phyloP scores from a whole-genome alignment of 2,329 filamentous ascomycete genomes.

The Fusarium graminum region DNA sequence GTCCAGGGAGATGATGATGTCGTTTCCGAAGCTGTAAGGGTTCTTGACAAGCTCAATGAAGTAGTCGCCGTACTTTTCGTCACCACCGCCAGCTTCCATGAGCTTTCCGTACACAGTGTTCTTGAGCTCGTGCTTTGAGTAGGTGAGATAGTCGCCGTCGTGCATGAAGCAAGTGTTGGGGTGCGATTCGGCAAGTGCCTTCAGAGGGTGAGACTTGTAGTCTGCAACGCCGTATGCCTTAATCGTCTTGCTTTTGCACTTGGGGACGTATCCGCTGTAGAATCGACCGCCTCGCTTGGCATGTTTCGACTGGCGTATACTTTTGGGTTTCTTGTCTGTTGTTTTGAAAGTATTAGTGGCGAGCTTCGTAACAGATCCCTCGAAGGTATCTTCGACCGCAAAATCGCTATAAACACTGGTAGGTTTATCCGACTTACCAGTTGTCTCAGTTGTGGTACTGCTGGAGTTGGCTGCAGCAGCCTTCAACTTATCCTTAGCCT shows the following conservation, averaged over 20 bases:
- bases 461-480: not conserved
- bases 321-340: conserved; percentile 8
- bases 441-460: not conserved
- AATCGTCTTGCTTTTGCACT: conserved; percentile 30
- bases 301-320: not conserved
- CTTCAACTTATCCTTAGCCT: too few relatives aligned
- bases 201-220: conserved; percentile 12
- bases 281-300: conserved; percentile 33
- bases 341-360: conserved; percentile 26
- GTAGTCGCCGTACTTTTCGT: conserved; percentile 31
- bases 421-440: conserved; percentile 22
- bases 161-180: conserved; percentile 38
- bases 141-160: conserved; percentile 34
- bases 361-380: conserved; percentile 22
- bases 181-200: conserved; percentile 29
- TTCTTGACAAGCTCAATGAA: conserved; percentile 36
- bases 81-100: not conserved
- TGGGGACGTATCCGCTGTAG: conserved; percentile 35
- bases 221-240: conserved; percentile 29
- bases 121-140: conserved; percentile 35
- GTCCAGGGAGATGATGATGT: conserved; percentile 36
- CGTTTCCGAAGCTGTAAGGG: conserved; percentile 1
- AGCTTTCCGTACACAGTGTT: conserved; percentile 26
- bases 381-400: conserved; percentile 31
- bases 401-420: conserved; percentile 17